Percentiles rank a stretch among this genome's conserved stretches.
Conservation (phyloP, 495 filamentous ascomycete species). For the Tetracladium setigerum region DNA sequence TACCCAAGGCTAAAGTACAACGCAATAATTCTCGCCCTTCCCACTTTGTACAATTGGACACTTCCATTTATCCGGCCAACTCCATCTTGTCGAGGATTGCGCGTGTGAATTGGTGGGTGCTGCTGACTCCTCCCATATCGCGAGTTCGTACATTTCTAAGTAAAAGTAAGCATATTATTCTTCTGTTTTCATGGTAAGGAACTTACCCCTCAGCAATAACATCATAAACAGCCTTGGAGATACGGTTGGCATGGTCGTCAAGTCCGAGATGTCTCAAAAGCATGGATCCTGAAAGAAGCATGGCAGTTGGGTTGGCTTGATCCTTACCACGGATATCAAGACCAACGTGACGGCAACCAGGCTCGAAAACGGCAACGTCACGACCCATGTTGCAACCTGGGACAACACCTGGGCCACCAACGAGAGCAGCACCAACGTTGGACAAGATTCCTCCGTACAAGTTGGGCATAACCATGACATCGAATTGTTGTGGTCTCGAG, state of each 20-base stretch:
- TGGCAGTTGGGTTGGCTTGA: constrained; percentile 94
- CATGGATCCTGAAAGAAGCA: constrained; percentile 93
- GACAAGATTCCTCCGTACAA: constrained; percentile 97
- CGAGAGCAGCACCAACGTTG: constrained; percentile 97
- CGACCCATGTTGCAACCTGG: constrained; percentile 99
- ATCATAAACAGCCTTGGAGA: constrained; percentile 94
- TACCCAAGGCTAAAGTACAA: constrained; percentile 18
- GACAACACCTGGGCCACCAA: constrained; percentile 93
- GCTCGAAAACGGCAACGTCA: constrained; percentile 96
- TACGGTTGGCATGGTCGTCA: constrained; percentile 95
- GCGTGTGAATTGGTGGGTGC: constrained; percentile 90
- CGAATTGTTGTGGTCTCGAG: constrained; percentile 91
- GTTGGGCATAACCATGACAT: constrained; percentile 99
- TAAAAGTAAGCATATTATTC: constrained; percentile 6
- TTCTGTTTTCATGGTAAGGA: not conserved
- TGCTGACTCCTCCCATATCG: constrained; percentile 87
- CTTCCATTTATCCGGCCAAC: constrained; percentile 21
- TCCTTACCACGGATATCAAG: constrained; percentile 99
- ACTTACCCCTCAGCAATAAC: constrained; percentile 91
- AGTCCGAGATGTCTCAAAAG: constrained; percentile 91
- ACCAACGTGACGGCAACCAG: constrained; percentile 96
- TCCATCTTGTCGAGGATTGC: constrained; percentile 95
- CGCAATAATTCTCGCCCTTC: constrained; percentile 4
- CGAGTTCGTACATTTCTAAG: constrained; percentile 72
- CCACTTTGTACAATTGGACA: constrained; percentile 18